Evolutionary conservation across 2,329 filamentous ascomycete genomes (phyloP).

Genomic region (Xylaria sp.): DNA sequence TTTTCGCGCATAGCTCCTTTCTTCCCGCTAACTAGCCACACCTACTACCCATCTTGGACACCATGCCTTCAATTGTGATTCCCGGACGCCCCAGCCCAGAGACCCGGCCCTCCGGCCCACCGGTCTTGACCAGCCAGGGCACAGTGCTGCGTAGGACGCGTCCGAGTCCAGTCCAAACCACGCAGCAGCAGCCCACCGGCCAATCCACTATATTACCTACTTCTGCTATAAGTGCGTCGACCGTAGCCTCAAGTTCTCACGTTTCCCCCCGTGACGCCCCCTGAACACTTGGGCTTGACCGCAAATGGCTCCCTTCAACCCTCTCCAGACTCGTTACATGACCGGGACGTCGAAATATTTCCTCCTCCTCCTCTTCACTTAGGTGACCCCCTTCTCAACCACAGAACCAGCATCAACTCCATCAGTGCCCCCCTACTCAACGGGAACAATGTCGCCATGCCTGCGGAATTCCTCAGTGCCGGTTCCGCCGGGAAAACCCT

Average conservation of each 20-base stretch:
- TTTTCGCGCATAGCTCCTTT: slow-evolving; percentile 25
- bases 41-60: slow-evolving; percentile 28
- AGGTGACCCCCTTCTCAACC: slow-evolving; percentile 63
- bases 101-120: slow-evolving; percentile 30
- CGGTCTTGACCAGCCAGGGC: slow-evolving; percentile 41
- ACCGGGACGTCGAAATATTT: slow-evolving; percentile 49
- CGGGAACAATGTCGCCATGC: slow-evolving; percentile 52
- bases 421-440: slow-evolving; percentile 56
- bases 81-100: slow-evolving; percentile 30
- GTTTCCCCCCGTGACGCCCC: slow-evolving; percentile 53
- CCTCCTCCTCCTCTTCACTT: slow-evolving; percentile 57
- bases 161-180: slow-evolving; percentile 46
- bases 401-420: slow-evolving; percentile 55
- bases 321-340: slow-evolving; percentile 59
- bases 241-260: slow-evolving; percentile 50
- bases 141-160: slow-evolving; percentile 39
- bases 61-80: slow-evolving; percentile 34
- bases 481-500: slow-evolving; percentile 42
- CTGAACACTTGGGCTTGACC: slow-evolving; percentile 44
- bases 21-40: slow-evolving; percentile 26
- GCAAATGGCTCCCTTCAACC: slow-evolving; percentile 56
- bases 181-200: slow-evolving; percentile 31
- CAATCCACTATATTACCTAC: slow-evolving; percentile 40
- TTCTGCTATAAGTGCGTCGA: slow-evolving; percentile 53
- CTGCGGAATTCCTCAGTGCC: slow-evolving; percentile 37